Percentiles rank a stretch among this genome's conserved stretches.
Evolutionary conservation across 495 filamentous ascomycete genomes (phyloP).

Genomic region (Amniculicola lignicola): DNA sequence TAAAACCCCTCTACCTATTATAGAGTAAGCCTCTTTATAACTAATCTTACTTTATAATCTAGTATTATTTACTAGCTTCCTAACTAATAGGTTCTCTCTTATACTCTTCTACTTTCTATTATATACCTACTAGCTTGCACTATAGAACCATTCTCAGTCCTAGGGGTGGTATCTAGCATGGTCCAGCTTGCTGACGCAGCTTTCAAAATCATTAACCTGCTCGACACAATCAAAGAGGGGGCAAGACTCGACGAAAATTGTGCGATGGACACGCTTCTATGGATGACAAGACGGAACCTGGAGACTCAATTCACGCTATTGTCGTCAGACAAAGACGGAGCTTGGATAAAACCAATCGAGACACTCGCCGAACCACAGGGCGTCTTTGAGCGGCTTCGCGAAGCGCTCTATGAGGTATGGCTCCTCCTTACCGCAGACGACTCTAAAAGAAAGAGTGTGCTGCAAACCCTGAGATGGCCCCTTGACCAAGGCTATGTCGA

Average conservation of each 20-base stretch:
- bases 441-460: neutral
- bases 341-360: slow-evolving; percentile 21
- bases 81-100: too few species aligned
- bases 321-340: slow-evolving; percentile 15
- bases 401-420: slow-evolving; percentile 16
- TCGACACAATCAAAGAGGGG: slow-evolving; percentile 23
- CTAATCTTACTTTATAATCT: too few species aligned
- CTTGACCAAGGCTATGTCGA: slow-evolving; percentile 14
- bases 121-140: too few species aligned
- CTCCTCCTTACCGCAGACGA: slow-evolving; percentile 11
- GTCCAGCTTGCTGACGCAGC: slow-evolving; percentile 16
- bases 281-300: slow-evolving; percentile 26
- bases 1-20: too few species aligned
- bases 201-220: slow-evolving; percentile 18
- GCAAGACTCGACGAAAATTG: slow-evolving; percentile 15
- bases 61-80: too few species aligned
- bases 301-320: slow-evolving; percentile 18
- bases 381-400: slow-evolving; percentile 11
- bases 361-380: slow-evolving; percentile 13
- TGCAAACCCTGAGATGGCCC: slow-evolving; percentile 20
- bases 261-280: slow-evolving; percentile 19
- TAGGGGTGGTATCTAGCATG: slow-evolving; percentile 16
- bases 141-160: slow-evolving; percentile 15
- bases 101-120: too few species aligned
- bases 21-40: too few species aligned